Evolutionary conservation across 1,284 basidiomycete genomes (phyloP).

Genomic region (Schizophyllum commune): DNA sequence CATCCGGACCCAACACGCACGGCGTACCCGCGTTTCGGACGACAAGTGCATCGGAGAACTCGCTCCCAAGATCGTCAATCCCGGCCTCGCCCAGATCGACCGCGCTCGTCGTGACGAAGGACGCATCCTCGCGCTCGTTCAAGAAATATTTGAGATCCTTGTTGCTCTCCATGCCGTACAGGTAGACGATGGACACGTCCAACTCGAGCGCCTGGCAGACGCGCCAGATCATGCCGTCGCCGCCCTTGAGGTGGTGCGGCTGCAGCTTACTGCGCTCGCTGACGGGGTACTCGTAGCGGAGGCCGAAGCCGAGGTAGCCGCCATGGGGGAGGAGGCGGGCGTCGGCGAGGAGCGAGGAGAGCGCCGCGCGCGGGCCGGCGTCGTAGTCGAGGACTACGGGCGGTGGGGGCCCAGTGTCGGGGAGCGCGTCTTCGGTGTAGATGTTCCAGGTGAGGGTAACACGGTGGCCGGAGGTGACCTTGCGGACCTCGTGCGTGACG

Average conservation of each 20-base stretch:
- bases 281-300: slow-evolving; percentile 23
- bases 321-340: slow-evolving; percentile 20
- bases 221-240: slow-evolving; percentile 2
- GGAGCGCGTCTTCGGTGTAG: slow-evolving; percentile 12
- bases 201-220: background rate
- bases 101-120: background rate
- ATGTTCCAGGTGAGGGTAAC: slow-evolving; percentile 36
- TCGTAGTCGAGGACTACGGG: background rate
- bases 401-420: background rate
- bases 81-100: background rate
- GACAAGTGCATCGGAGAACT: background rate
- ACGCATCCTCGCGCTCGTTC: slow-evolving; percentile 2
- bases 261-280: background rate
- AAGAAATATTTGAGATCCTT: background rate
- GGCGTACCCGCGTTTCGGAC: too few species aligned
- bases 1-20: too few species aligned
- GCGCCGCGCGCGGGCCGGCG: slow-evolving; percentile 1
- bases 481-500: slow-evolving; percentile 33
- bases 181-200: background rate
- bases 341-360: slow-evolving; percentile 16
- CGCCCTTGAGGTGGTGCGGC: slow-evolving; percentile 1
- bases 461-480: slow-evolving; percentile 28
- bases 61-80: background rate
- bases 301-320: slow-evolving; percentile 25
- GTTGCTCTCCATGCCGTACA: background rate